phyloP scores from a whole-genome alignment of 2,329 filamentous ascomycete species.

The Pseudogymnoascus sp. region DNA sequence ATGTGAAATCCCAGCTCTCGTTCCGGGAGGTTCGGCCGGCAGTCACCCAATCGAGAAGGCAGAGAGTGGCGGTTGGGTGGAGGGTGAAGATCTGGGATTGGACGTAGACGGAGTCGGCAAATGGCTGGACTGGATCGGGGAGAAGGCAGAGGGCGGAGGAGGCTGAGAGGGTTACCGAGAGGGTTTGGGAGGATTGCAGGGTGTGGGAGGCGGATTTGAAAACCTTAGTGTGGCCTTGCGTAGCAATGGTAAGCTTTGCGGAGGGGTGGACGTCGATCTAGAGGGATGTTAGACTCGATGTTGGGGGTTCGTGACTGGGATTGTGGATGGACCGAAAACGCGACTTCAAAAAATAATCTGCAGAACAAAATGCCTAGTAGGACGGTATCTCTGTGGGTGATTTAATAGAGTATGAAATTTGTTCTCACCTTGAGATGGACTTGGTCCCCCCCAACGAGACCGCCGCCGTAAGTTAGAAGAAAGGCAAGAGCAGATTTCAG shows the following conservation, averaged over 20 bases:
- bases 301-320: background rate
- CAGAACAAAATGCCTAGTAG: background rate
- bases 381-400: too few relatives aligned
- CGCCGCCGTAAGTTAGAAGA: slow-evolving; percentile 88
- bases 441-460: slow-evolving; percentile 79
- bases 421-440: slow-evolving; percentile 52
- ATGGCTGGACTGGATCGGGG: slow-evolving; percentile 91
- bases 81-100: slow-evolving; percentile 74
- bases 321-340: background rate
- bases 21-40: slow-evolving; percentile 78
- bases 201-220: slow-evolving; percentile 66
- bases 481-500: slow-evolving; percentile 73
- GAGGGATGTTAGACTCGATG: slow-evolving; percentile 16
- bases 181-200: slow-evolving; percentile 50
- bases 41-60: slow-evolving; percentile 89
- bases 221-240: slow-evolving; percentile 85
- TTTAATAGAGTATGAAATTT: background rate
- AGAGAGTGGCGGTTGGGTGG: slow-evolving; percentile 54
- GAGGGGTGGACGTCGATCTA: slow-evolving; percentile 53
- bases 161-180: slow-evolving; percentile 44
- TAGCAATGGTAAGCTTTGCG: slow-evolving; percentile 61
- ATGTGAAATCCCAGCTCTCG: slow-evolving; percentile 77
- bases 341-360: background rate
- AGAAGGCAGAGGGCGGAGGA: slow-evolving; percentile 58
- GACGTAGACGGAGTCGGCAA: slow-evolving; percentile 73